Conservation (phyloP, 2,329 filamentous ascomycete species). For the Fusarium miscanthi region DNA sequence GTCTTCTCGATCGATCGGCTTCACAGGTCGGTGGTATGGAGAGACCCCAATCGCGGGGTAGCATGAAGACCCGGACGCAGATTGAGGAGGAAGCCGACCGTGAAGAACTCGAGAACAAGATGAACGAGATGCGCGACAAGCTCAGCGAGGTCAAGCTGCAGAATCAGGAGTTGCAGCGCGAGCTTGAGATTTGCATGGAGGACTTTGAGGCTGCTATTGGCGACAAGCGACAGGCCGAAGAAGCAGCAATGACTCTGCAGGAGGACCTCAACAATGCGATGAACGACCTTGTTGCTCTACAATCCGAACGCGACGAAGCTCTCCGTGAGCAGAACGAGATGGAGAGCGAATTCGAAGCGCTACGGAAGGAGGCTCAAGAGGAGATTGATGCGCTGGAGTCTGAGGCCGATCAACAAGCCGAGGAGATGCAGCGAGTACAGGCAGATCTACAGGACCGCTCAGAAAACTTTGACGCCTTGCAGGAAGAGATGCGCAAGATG, state of each 20-base stretch:
- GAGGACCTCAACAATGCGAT: conserved; percentile 83
- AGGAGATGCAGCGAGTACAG: conserved; percentile 76
- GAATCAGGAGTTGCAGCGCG: conserved; percentile 87
- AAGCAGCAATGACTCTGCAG: conserved; percentile 72
- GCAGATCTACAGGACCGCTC: conserved; percentile 79
- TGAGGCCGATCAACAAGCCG: conserved; percentile 77
- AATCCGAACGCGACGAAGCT: conserved; percentile 88
- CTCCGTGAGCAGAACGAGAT: conserved; percentile 71
- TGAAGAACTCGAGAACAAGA: conserved; percentile 86
- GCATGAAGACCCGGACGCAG: conserved; percentile 73
- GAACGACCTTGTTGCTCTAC: conserved; percentile 81
- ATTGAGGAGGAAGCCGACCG: conserved; percentile 78
- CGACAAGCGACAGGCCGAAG: conserved; percentile 69
- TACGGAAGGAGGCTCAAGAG: conserved; percentile 72
- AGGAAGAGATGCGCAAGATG: conserved; percentile 92
- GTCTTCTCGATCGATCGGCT: conserved; percentile 92
- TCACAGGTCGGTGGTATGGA: conserved; percentile 79
- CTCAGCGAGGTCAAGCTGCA: conserved; percentile 87
- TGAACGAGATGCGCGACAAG: conserved; percentile 86
- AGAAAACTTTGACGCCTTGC: conserved; percentile 91
- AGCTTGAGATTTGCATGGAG: conserved; percentile 81
- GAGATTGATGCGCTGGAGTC: conserved; percentile 75
- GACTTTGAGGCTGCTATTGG: conserved; percentile 81
- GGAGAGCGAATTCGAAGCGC: conserved; percentile 69
- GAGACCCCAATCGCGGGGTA: conserved; percentile 79